These are phyloP conservation scores for Triticum aestivum DNA, from an alignment of 176 grass and related monocot species.

Conservation along the genomic window DNA sequence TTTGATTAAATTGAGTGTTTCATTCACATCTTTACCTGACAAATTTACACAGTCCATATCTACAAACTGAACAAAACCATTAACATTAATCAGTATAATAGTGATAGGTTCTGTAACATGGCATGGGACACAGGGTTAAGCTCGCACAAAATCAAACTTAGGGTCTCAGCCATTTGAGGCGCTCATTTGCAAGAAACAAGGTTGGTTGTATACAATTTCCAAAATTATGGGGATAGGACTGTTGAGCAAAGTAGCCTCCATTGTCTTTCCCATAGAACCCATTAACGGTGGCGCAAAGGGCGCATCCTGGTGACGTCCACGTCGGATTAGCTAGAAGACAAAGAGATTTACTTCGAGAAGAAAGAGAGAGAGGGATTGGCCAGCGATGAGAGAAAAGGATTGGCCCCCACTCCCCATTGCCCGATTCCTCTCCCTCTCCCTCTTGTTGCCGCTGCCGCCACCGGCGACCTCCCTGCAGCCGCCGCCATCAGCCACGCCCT, in stretches of 20 bases:
- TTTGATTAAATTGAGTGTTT: background rate
- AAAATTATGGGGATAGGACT: background rate
- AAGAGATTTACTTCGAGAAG: no score
- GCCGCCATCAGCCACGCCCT: no score
- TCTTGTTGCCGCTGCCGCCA: no score
- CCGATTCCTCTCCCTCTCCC: no score
- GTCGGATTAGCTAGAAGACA: no score
- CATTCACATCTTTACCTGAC: background rate
- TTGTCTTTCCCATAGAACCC: background rate
- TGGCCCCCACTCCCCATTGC: no score
- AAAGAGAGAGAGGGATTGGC: no score
- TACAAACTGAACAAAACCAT: constrained; percentile 7
- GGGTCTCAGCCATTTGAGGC: background rate
- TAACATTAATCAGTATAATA: background rate
- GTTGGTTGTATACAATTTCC: background rate
- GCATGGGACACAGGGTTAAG: background rate
- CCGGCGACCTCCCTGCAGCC: no score
- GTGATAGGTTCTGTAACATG: background rate
- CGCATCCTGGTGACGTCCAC: no score
- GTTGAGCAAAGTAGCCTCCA: background rate
- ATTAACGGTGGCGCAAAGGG: no score
- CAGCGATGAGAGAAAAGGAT: no score
- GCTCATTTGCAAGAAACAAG: background rate
- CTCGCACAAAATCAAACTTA: background rate
- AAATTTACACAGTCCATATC: background rate